Conservation (phyloP, 1,139 yeast species). For the Yamadazyma pseudoaaseri region DNA sequence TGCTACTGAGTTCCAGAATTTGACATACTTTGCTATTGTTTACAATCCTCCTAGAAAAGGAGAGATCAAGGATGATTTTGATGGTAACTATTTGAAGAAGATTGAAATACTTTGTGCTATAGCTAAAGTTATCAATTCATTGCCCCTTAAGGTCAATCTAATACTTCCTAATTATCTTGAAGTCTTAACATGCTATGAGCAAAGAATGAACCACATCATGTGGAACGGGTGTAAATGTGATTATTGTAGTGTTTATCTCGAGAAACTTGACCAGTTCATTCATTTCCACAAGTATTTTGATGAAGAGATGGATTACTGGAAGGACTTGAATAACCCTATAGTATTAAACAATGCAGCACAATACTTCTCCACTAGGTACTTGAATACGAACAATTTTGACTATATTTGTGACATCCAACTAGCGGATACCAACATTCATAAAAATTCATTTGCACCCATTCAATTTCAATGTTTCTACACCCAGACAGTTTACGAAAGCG, state of each 20-base stretch:
- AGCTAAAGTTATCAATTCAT: slow-evolving; percentile 30
- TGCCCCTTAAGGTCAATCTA: slow-evolving; percentile 33
- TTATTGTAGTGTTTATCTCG: slow-evolving; percentile 50
- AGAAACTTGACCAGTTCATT: slow-evolving; percentile 53
- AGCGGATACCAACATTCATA: slow-evolving; percentile 39
- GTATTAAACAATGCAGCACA: slow-evolving; percentile 53
- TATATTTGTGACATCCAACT: slow-evolving; percentile 25
- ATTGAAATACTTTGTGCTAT: slow-evolving; percentile 46
- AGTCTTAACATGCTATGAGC: slow-evolving; percentile 65
- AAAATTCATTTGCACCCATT: slow-evolving; percentile 20
- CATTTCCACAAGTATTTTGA: slow-evolving; percentile 63
- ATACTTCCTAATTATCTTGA: slow-evolving; percentile 59
- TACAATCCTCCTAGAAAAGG: slow-evolving; percentile 20
- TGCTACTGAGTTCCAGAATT: slow-evolving; percentile 2
- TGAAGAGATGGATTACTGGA: slow-evolving; percentile 40
- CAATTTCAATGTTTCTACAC: slow-evolving; percentile 37
- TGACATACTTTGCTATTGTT: slow-evolving; percentile 10
- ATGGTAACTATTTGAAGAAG: slow-evolving; percentile 68
- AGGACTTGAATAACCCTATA: slow-evolving; percentile 60
- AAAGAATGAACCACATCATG: slow-evolving; percentile 60
- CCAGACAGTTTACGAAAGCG: slow-evolving; percentile 37
- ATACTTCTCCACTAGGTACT: slow-evolving; percentile 35
- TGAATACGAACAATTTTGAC: slow-evolving; percentile 22
- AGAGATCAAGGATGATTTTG: slow-evolving; percentile 53
- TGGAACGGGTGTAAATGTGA: slow-evolving; percentile 77